A percentile compares a stretch with the other conserved stretches of the same genome.
phyloP scores from a whole-genome alignment of 148 eudicot species.

The Limonium bicolor region DNA sequence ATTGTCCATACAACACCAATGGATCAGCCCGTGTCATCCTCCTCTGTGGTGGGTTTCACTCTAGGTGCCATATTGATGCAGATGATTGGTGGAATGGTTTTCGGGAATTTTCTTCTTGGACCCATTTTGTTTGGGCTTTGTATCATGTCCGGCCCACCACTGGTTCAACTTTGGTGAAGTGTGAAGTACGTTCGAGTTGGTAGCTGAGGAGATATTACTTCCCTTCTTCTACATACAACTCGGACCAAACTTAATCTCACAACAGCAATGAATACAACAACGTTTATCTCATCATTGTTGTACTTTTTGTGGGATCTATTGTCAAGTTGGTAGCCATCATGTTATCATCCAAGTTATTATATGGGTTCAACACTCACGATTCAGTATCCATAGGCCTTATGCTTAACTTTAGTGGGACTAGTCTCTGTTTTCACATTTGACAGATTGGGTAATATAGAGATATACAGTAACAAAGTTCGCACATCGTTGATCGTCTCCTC shows the following conservation, averaged over 20 bases:
- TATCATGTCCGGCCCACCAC: slow-evolving; percentile 1
- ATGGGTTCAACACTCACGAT: background rate
- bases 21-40: no score
- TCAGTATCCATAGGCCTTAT: background rate
- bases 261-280: background rate
- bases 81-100: no score
- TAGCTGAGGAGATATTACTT: background rate
- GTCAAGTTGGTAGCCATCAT: background rate
- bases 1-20: no score
- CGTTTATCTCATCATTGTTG: background rate
- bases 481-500: slow-evolving; percentile 4
- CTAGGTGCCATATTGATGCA: no score
- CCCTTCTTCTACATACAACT: slow-evolving; percentile 1
- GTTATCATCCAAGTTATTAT: background rate
- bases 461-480: background rate
- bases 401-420: background rate
- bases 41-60: no score
- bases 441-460: background rate
- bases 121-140: background rate
- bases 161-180: background rate
- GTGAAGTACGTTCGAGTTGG: background rate
- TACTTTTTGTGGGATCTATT: background rate
- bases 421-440: background rate
- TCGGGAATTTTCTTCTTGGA: background rate
- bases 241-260: background rate